Evolutionary conservation across 495 filamentous ascomycete species (phyloP), one percentile per base, ranked within the genome.

Genomic region (Polyplosphaeria fusca): DNA sequence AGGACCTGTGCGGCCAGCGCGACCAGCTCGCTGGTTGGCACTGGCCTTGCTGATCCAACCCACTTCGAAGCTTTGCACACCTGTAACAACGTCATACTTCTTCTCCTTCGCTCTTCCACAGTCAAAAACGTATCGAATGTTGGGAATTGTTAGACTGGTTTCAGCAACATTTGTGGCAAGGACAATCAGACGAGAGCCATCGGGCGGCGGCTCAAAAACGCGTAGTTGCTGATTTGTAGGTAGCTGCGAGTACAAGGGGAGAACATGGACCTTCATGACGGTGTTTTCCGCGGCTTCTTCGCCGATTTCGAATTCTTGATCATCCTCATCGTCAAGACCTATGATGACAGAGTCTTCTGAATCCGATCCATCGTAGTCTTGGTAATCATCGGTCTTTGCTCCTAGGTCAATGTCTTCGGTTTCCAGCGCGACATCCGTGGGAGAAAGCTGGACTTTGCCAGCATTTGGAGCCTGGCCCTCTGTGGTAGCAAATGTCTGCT

Each of bases 41-140:
- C 89, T 94, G 16, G 94, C 94, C 74, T 99, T 97, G 75, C 91
- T 96, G 59, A 96, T 93, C 90, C 92, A 99, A 38, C 85, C 85
- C 38, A 97, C 79, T 67, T 96, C 88, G 66, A 96, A 99, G 63
- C 84, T 95, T 69, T 97, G 93, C 0, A 99, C 91, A 9, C 93
- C 92, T 9, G 87, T 96, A 19, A 78, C 72, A 13, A 80, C 75
- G 63, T 97, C 85, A 65, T 90, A 97, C 44, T 84, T 86, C 52
- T 91, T 86, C 67, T 96, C 91, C 70, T 99, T 99, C 1, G 87
- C 82, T 37, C 94, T 79, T 26, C 94, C 94, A 64, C 86, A 86
- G 70, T 99, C 94, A 58, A 99, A 95, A 14, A 99, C 94, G 66
- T 96, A 99, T 49, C 88, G 81, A 55, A 96, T 92, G 16, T 90